Base-by-base conservation (phyloP, 2,329 filamentous ascomycete genomes). In the Blastomyces emzantsi region DNA sequence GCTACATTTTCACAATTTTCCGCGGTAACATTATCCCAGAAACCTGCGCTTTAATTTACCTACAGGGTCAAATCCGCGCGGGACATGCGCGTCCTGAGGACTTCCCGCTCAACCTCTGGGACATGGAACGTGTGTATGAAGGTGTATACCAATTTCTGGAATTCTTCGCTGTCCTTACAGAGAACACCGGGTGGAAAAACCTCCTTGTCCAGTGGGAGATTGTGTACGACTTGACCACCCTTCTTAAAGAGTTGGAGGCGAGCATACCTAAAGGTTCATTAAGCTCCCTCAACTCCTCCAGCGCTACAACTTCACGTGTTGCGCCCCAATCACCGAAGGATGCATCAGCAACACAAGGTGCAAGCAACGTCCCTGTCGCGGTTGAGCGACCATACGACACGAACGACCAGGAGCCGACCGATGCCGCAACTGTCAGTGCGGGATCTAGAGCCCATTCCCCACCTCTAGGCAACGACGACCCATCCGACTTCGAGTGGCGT, bases 51-150 rank as follows among this genome's bases (percentile, higher is more conserved):
- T 81, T 97, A 47, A 96, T 97, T 78, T 91, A 94, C 71, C 83
- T 96, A 2, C 93, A 97, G 77, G 90, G 90, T 19, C 89, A 96
- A 72, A 96, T 97, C 43, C 87, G 90, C 52, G 86, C 88, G 51
- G 87, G 88, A 41, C 82, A 87, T 63, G 86, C 88, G 19, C 85
- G 93, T 65, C 87, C 90, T 0, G 86, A 90, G 66, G 92, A 97
- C 71, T 97, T 97, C 70, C 93, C 93, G 0, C 87, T 97, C 1
- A 95, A 97, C 70, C 84, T 92, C 57, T 97, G 93, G 93, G 93
- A 97, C 71, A 96, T 97, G 89, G 93, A 97, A 74, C 86, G 93
- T 17, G 93, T 95, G 64, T 96, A 96, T 74, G 93, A 97, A 71
- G 93, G 93, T 0, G 85, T 97, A 0, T 91, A 92, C 61, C 92